Conservation (phyloP, 768 basidiomycete species). For the Rhizopogon vesiculosus region DNA sequence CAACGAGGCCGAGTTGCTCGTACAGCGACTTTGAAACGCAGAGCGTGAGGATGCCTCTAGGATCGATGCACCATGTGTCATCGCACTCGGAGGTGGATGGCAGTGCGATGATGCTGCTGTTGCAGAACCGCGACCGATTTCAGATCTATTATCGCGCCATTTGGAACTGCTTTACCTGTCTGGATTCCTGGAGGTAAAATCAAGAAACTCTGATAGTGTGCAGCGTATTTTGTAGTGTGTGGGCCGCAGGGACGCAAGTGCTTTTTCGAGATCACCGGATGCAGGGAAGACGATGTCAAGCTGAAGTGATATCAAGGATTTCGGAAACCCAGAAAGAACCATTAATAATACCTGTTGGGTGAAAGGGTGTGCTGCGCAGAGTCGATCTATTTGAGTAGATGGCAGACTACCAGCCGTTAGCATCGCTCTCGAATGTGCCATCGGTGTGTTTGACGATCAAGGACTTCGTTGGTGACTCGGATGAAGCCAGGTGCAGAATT, state of each 20-base stretch:
- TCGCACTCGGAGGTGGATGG: conserved; percentile 28
- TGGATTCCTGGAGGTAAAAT: conserved; percentile 27
- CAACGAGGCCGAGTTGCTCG: conserved; percentile 56
- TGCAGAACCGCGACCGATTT: background rate
- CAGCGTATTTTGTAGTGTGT: conserved; percentile 41
- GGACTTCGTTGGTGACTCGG: background rate
- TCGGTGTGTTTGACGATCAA: background rate
- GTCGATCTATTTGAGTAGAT: conserved; percentile 25
- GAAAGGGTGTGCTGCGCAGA: conserved; percentile 44
- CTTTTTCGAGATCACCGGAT: conserved; percentile 30
- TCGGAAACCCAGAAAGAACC: background rate
- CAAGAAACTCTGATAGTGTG: conserved; percentile 39
- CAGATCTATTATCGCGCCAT: background rate
- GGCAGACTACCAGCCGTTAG: conserved; percentile 17
- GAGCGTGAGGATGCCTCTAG: conserved; percentile 54
- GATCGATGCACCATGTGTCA: conserved; percentile 70
- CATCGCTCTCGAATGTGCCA: conserved; percentile 13
- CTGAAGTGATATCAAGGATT: conserved; percentile 28
- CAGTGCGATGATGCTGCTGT: conserved; percentile 35
- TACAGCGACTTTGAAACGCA: conserved; percentile 54
- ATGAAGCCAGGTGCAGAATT: background rate
- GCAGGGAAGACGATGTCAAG: conserved; percentile 61
- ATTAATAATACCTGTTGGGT: conserved; percentile 42
- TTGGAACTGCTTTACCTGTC: conserved; percentile 21
- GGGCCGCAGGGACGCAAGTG: conserved; percentile 37